Percentiles rank a stretch among this genome's conserved stretches.
phyloP scores from a whole-genome alignment of 306 rosid species.

The Erythrophleum fordii region DNA sequence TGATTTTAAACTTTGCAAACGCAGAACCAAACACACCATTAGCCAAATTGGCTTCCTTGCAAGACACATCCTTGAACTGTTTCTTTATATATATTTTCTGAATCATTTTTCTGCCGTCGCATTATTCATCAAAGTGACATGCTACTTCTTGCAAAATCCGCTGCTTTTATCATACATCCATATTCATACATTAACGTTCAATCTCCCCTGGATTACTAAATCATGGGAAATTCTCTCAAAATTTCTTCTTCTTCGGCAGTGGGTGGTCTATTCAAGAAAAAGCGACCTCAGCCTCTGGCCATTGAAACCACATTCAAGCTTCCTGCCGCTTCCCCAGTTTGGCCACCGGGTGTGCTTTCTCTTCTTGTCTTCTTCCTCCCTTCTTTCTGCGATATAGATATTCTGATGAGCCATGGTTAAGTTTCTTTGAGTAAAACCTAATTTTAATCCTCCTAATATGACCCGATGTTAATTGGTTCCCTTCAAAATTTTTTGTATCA shows the following conservation, averaged over 20 bases:
- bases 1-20: no score
- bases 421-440: not conserved
- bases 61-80: not conserved
- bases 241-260: not conserved
- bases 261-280: conserved; percentile 35
- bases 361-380: not conserved
- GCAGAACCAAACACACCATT: no score
- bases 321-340: conserved; percentile 52
- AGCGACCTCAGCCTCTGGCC: conserved; percentile 38
- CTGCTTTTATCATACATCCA: conserved; percentile 2
- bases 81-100: not conserved
- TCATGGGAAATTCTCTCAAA: conserved; percentile 42
- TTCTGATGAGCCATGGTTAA: not conserved
- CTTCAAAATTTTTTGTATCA: not conserved
- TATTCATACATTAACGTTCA: not conserved
- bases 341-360: conserved; percentile 50
- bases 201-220: not conserved
- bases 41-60: conserved; percentile 1
- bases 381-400: not conserved
- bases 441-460: not conserved
- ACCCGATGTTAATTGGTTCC: not conserved
- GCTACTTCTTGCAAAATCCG: conserved; percentile 36
- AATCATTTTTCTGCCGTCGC: not conserved
- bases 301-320: conserved; percentile 61
- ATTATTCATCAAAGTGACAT: conserved; percentile 8